Conservation (phyloP, 805 yeast species). For the Ogataea corticis region DNA sequence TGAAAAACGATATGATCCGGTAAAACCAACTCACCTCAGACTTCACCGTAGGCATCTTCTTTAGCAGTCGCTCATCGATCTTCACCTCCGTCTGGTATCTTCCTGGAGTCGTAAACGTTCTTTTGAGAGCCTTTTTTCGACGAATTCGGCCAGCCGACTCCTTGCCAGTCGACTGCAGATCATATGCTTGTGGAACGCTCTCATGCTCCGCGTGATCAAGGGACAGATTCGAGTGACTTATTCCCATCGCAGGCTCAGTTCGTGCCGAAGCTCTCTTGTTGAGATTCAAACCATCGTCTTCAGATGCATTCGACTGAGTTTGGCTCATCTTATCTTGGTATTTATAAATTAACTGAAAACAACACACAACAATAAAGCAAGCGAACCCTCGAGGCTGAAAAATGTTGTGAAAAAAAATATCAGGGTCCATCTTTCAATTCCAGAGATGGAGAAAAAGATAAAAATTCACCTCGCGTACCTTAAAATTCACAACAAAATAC, state of each 20-base stretch:
- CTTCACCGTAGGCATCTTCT: slow-evolving; percentile 13
- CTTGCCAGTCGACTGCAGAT: neutral
- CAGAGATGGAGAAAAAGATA: no score
- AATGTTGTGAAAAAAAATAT: neutral
- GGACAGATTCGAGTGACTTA: neutral
- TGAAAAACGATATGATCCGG: slow-evolving; percentile 13
- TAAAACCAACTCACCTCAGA: slow-evolving; percentile 18
- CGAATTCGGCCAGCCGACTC: neutral
- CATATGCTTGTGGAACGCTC: slow-evolving; percentile 1
- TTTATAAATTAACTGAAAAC: no score
- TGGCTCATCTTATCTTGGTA: no score
- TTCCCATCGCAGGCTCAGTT: neutral
- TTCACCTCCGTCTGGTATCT: slow-evolving; percentile 16
- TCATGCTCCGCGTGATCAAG: neutral
- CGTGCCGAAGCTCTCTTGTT: slow-evolving; percentile 1
- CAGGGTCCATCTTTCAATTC: slow-evolving; percentile 2
- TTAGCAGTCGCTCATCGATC: slow-evolving; percentile 14
- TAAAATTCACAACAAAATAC: no score
- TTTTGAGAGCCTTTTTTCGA: slow-evolving; percentile 4
- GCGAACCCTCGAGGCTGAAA: neutral
- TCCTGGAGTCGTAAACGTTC: slow-evolving; percentile 17
- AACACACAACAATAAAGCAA: neutral
- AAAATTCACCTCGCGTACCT: no score
- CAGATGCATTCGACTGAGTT: neutral
- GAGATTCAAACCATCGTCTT: neutral